Base-by-base conservation (phyloP, 176 grass and related monocot species). In the Leersia perrieri region DNA sequence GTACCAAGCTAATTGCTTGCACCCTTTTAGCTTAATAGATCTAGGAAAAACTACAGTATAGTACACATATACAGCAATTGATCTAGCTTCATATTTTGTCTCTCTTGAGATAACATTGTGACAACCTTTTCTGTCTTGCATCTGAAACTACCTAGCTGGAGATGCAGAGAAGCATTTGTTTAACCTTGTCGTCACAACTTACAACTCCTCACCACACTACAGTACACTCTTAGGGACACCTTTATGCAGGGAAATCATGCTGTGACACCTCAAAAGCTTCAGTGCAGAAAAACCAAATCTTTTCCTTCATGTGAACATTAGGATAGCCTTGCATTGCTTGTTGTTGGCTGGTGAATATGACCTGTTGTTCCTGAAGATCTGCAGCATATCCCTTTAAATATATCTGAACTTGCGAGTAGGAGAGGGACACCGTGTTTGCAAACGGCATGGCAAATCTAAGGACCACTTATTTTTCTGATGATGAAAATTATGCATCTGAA, bases 371-470 rank as follows among this genome's bases (percentile, higher is more conserved):
- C 51, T 7, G 13, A 60, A 40, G 49, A 38, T 32, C 38, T 33
- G 53, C 38, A 22, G 15, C 27, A 51, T 72, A 9, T 11, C 57
- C 20, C 9, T 47, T 63, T 20, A 47, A 72, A 82, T 63, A 47
- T 33, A 13, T 34, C 55, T 34, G 57, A 45, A 73, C 72, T 57
- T 60, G 36, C 0, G 66, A 62, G 20, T 63, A 15, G 35, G 68
- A 63, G 20, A 47, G 55, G 53, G 68, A 44, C 35, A 51, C 41
- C 38, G 11, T 81, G 68, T 72, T 81, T 55, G 34, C 67, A 25
- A 72, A 72, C 67, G 58, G 79, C 67, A 44, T 35, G 53, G 79
- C 68, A 81, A 81, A 81, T 81, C 67, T 26, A 44, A 62, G 79
- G 67, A 81, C 53, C 79, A 62, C 79, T 31, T 28, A 15, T 34